phyloP scores from a whole-genome alignment of 352 stramenopile species.

The Phytophthora niederhauseri region DNA sequence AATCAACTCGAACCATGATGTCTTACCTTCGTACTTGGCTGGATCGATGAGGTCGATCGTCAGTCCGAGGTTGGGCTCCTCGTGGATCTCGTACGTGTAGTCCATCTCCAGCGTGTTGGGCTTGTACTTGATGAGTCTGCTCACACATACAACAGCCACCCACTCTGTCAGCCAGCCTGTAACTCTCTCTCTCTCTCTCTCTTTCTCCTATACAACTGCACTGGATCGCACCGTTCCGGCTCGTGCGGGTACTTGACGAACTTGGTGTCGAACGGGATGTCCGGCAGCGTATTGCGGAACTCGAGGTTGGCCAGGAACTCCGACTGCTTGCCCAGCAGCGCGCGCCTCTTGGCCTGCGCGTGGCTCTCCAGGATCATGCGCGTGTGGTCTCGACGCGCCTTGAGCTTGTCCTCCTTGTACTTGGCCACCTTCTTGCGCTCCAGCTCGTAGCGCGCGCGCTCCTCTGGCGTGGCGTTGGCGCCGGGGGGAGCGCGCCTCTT shows the following conservation, averaged over 20 bases:
- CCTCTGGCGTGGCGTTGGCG: slow-evolving; percentile 61
- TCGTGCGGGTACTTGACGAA: slow-evolving; percentile 88
- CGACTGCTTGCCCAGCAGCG: slow-evolving; percentile 81
- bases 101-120: slow-evolving; percentile 85
- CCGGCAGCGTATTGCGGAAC: slow-evolving; percentile 83
- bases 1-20: not conserved
- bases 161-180: not conserved
- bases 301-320: slow-evolving; percentile 84
- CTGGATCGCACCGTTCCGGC: slow-evolving; percentile 53
- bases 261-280: slow-evolving; percentile 88
- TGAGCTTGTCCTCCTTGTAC: slow-evolving; percentile 91
- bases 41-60: slow-evolving; percentile 87
- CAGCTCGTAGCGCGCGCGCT: slow-evolving; percentile 81
- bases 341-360: slow-evolving; percentile 81
- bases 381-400: slow-evolving; percentile 84
- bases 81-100: slow-evolving; percentile 88
- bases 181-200: not conserved
- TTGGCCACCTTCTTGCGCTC: slow-evolving; percentile 90
- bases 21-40: slow-evolving; percentile 80
- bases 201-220: slow-evolving; percentile 1
- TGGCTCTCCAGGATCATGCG: slow-evolving; percentile 89
- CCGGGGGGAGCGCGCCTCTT: slow-evolving; percentile 55
- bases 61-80: slow-evolving; percentile 79
- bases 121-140: slow-evolving; percentile 88
- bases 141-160: slow-evolving; percentile 7